Percentiles rank a stretch among this genome's conserved stretches.
Conservation (phyloP, 2,329 filamentous ascomycete species). For the Balansia obtecta region DNA sequence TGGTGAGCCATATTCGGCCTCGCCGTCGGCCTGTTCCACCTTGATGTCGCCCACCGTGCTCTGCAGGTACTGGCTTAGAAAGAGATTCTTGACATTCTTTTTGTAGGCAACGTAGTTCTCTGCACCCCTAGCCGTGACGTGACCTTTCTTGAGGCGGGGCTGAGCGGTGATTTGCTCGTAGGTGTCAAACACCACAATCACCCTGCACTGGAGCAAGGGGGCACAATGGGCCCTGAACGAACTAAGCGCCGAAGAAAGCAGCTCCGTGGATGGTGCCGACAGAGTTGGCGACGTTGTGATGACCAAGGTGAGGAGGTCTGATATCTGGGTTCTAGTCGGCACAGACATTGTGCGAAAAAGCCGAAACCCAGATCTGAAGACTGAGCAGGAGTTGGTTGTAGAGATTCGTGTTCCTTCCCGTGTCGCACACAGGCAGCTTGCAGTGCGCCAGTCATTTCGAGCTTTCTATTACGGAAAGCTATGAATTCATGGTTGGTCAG, state of each 20-base stretch:
- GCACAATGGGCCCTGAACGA: slow-evolving; percentile 33
- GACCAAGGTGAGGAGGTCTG: slow-evolving; percentile 19
- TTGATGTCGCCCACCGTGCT: background rate
- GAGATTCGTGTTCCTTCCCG: too few relatives aligned
- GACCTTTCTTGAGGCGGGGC: slow-evolving; percentile 40
- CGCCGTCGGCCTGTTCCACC: slow-evolving; percentile 12
- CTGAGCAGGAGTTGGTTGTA: background rate
- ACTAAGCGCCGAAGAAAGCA: slow-evolving; percentile 32
- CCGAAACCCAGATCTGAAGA: background rate
- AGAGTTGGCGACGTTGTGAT: slow-evolving; percentile 44
- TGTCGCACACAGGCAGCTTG: too few relatives aligned
- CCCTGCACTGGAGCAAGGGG: slow-evolving; percentile 25
- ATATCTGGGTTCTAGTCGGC: background rate
- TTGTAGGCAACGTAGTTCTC: slow-evolving; percentile 30
- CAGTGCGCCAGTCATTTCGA: too few relatives aligned
- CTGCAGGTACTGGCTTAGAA: slow-evolving; percentile 11
- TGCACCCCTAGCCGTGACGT: slow-evolving; percentile 34
- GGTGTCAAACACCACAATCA: slow-evolving; percentile 40
- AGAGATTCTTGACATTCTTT: slow-evolving; percentile 30
- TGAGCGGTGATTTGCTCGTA: slow-evolving; percentile 33
- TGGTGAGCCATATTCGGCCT: slow-evolving; percentile 36
- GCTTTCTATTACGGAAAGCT: too few relatives aligned
- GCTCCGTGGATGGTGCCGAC: slow-evolving; percentile 38
- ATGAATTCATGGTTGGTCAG: too few relatives aligned
- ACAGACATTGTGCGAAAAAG: background rate